Base-by-base conservation (phyloP, 2,329 filamentous ascomycete genomes). In the Cercospora sp. region DNA sequence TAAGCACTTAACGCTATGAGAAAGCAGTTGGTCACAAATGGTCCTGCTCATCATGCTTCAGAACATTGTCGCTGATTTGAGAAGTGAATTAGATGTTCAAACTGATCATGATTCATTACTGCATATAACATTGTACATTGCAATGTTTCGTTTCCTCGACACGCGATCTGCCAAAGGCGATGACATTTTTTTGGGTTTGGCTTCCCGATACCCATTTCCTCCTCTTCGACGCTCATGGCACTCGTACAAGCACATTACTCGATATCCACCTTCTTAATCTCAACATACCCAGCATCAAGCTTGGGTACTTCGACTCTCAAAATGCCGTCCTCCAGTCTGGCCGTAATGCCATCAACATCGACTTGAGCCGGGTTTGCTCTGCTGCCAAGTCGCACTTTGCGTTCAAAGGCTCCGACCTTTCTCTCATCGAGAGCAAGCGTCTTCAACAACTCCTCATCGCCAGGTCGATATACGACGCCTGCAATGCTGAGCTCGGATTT, bases 301-400 rank as follows among this genome's bases (percentile, higher is more conserved):
- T 93, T 94, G 7, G 91, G 91, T 1, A 96, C 87, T n/a, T 87
- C 88, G n/a, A 96, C 84, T 39, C 89, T 83, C 72, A 96, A 79
- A 1, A 96, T 82, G 5, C 92, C 92, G 76, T 95, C 90, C 78
- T 93, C 90, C 80, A 96, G 84, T 80, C 88, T 92, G 2, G 92
- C 91, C 2, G 83, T 85, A 75, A 95, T 94, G 26, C 80, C 83
- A 60, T 89, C 85, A 1, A 83, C 86, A 73, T 93, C 89, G 16
- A 95, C 82, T 70, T 86, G 84, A 7, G 89, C 87, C 31, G 87
- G 86, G 31, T 83, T 83, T 8, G 82, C 81, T 62, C 81, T 75
- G 60, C 82, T 85, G 16, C 82, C 84, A 28, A 96, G 82, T 30
- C 84, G 83, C 59, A 96, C 82, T 74, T 86, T 88, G 67, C 91